Conservation (phyloP, 2,329 filamentous ascomycete species). For the Colletotrichum sidae region DNA sequence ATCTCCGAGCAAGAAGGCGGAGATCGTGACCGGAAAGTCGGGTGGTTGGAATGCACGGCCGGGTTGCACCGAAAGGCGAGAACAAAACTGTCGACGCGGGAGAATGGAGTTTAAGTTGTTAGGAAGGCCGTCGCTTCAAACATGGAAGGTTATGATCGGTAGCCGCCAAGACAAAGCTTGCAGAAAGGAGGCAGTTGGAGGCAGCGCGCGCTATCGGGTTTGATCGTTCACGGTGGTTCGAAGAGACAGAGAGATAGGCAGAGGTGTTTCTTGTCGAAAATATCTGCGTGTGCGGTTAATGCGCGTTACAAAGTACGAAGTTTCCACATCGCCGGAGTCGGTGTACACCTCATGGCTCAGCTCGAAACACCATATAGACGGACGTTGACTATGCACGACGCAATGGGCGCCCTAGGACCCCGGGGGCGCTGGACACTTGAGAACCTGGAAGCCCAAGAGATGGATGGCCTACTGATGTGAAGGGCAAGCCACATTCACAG, state of each 20-base stretch:
- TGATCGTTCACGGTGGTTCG: constrained; percentile 1
- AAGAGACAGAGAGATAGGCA: background rate
- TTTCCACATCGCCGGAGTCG: constrained; percentile 35
- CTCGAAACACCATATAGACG: constrained; percentile 36
- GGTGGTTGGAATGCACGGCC: constrained; percentile 5
- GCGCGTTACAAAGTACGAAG: constrained; percentile 24
- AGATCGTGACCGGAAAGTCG: constrained; percentile 20
- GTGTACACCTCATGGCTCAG: constrained; percentile 36
- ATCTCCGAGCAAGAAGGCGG: constrained; percentile 12
- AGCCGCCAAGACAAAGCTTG: constrained; percentile 13
- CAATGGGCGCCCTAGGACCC: constrained; percentile 31
- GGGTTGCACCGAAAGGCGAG: constrained; percentile 1
- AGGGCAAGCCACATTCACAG: too few relatives aligned
- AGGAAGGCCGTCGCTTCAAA: constrained; percentile 12
- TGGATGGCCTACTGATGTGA: too few relatives aligned
- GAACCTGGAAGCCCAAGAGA: constrained; percentile 10
- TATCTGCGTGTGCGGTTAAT: constrained; percentile 28
- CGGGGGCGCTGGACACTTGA: constrained; percentile 4
- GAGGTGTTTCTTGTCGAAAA: background rate
- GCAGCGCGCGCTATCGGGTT: constrained; percentile 2
- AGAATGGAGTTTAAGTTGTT: constrained; percentile 2
- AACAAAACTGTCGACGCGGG: constrained; percentile 11
- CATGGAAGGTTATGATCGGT: constrained; percentile 10
- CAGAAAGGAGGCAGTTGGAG: constrained; percentile 3
- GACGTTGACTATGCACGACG: constrained; percentile 32